phyloP scores from a whole-genome alignment of 352 stramenopile genomes.

The Globisporangium nodosum region DNA sequence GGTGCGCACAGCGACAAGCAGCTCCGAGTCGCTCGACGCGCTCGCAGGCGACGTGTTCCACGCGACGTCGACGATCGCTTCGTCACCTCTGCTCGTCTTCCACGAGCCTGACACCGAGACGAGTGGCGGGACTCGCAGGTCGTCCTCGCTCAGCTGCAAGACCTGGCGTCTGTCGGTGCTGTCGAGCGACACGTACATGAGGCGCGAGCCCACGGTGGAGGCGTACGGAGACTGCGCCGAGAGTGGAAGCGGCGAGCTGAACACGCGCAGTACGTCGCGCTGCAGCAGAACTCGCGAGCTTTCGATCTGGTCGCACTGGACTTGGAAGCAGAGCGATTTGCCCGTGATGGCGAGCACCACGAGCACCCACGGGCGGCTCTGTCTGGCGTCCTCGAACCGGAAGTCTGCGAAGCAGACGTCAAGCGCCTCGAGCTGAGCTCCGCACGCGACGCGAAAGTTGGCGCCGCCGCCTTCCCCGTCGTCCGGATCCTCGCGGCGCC shows the following conservation, averaged over 20 bases:
- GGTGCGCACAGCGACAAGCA: conserved; percentile 44
- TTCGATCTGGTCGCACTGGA: conserved; percentile 30
- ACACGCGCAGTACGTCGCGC: conserved; percentile 39
- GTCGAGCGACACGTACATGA: conserved; percentile 34
- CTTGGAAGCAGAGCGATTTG: conserved; percentile 45
- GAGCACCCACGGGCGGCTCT: conserved; percentile 27
- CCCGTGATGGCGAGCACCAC: conserved; percentile 47
- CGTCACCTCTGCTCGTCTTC: conserved; percentile 21
- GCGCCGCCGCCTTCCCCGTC: conserved; percentile 11
- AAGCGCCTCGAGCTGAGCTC: conserved; percentile 41
- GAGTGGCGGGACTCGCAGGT: conserved; percentile 27
- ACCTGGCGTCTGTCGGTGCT: conserved; percentile 12
- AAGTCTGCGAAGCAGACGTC: conserved; percentile 44
- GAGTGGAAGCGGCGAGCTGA: conserved; percentile 42
- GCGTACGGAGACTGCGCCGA: conserved; percentile 21
- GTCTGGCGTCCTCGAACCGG: conserved; percentile 7
- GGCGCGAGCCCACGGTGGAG: conserved; percentile 24
- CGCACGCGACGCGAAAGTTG: conserved; percentile 17
- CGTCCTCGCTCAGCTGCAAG: conserved; percentile 47
- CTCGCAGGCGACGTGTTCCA: conserved; percentile 32
- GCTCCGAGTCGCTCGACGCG: neutral
- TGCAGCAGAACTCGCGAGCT: conserved; percentile 29
- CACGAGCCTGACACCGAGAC: conserved; percentile 13
- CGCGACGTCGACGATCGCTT: conserved; percentile 42
- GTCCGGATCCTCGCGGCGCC: neutral